Evolutionary conservation across 768 basidiomycete genomes (phyloP).

Genomic region (Tulasnella calospora): DNA sequence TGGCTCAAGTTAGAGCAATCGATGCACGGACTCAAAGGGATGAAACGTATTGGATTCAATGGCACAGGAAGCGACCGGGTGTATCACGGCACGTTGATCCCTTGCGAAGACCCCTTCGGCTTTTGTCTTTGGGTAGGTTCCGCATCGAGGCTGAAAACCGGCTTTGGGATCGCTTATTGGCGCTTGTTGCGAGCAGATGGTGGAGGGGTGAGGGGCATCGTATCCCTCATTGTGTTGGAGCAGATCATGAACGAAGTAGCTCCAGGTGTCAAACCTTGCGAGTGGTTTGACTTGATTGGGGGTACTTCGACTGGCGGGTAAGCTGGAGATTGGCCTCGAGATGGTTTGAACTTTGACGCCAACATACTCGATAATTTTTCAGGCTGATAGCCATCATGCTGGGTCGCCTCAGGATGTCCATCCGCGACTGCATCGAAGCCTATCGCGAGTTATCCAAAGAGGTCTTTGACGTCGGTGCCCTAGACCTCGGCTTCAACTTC

Average conservation of each 20-base stretch:
- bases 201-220: not conserved
- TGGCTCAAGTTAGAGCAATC: not conserved
- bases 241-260: conserved; percentile 7
- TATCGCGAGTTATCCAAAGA: not conserved
- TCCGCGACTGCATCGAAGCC: conserved; percentile 7
- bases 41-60: not conserved
- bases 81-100: no score
- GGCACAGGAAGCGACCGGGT: not conserved
- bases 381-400: conserved; percentile 13
- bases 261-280: not conserved
- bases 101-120: not conserved
- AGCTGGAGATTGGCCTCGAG: no score
- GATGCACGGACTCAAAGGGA: not conserved
- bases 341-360: no score
- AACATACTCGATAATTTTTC: not conserved
- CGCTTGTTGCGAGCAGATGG: not conserved
- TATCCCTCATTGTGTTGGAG: not conserved
- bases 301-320: conserved; percentile 18
- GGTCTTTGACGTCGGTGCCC: not conserved
- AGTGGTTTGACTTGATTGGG: conserved; percentile 16
- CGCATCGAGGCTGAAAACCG: no score
- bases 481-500: not conserved
- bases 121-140: not conserved
- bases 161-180: not conserved
- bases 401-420: conserved; percentile 8